Evolutionary conservation across 2,329 filamentous ascomycete species (phyloP).

Genomic region (Botrytis fabae): DNA sequence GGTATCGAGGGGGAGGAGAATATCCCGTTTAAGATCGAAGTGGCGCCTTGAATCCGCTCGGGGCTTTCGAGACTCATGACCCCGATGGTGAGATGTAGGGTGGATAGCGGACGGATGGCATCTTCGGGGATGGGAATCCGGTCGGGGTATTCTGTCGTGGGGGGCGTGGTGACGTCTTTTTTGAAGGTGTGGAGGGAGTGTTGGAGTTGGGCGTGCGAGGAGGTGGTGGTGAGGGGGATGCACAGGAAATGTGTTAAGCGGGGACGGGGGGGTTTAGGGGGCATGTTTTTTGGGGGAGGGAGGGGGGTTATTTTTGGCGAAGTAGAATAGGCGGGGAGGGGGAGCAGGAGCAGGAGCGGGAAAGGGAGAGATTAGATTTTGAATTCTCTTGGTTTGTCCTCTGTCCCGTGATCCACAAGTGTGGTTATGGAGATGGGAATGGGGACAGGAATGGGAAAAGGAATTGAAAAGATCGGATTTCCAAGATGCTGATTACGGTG

Average conservation of each 20-base stretch:
- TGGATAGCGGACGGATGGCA: constrained; percentile 74
- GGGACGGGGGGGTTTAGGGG: constrained; percentile 36
- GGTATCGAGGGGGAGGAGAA: not conserved
- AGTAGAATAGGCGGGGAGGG: not conserved
- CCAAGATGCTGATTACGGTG: not conserved
- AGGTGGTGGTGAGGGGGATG: constrained; percentile 65
- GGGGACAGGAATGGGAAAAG: not conserved
- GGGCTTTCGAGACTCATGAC: constrained; percentile 71
- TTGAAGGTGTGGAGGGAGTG: constrained; percentile 45
- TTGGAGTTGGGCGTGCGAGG: constrained; percentile 65
- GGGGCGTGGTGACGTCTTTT: not conserved
- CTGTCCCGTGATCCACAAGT: not conserved
- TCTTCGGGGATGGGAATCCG: constrained; percentile 54
- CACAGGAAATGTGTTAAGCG: constrained; percentile 73
- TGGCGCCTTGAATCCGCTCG: constrained; percentile 50
- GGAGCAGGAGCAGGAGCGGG: not conserved
- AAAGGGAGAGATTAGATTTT: not conserved
- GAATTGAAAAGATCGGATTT: not conserved
- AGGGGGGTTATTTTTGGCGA: not conserved
- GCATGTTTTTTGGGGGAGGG: constrained; percentile 16
- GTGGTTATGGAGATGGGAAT: not conserved
- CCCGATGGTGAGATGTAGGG: constrained; percentile 82
- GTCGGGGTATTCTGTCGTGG: not conserved
- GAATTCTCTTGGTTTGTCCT: not conserved
- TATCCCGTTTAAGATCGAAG: constrained; percentile 42